A percentile compares a stretch with the other conserved stretches of the same genome.
phyloP scores from a whole-genome alignment of 2,329 filamentous ascomycete genomes.

The Ophiognomonia clavigignenti-juglandacearum region DNA sequence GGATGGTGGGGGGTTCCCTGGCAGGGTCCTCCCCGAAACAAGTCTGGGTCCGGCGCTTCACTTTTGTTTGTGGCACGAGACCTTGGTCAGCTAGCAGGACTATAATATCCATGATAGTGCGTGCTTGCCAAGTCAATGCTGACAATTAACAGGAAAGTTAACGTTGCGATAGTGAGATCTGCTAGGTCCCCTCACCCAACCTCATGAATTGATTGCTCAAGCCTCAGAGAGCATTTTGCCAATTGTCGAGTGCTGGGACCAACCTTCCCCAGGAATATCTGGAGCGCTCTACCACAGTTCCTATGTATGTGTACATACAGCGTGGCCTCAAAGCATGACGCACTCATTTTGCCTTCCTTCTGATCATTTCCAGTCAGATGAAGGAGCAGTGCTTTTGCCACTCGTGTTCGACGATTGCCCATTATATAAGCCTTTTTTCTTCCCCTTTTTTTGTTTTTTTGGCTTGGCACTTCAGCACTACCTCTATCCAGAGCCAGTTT shows the following conservation, averaged over 20 bases:
- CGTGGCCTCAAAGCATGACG: not conserved
- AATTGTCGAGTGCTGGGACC: too few species aligned
- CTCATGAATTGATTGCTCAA: not conserved
- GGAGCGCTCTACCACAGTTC: not conserved
- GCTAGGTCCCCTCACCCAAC: not conserved
- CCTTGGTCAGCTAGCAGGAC: not conserved
- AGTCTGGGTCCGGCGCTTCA: not conserved
- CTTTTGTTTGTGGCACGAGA: not conserved
- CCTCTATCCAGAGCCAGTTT: too few species aligned
- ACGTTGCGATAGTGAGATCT: not conserved
- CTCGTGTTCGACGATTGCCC: not conserved
- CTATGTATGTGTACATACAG: not conserved
- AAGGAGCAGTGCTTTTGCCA: not conserved
- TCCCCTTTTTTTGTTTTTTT: too few species aligned
- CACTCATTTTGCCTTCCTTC: not conserved
- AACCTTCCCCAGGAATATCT: not conserved
- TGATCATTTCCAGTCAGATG: not conserved
- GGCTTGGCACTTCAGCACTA: too few species aligned
- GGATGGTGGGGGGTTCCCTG: not conserved
- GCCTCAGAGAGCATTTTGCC: too few species aligned
- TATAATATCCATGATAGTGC: not conserved
- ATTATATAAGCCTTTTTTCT: too few species aligned
- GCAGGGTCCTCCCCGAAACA: constrained; percentile 8
- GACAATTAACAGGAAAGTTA: not conserved
- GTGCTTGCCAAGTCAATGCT: not conserved